A percentile compares a stretch with the other conserved stretches of the same genome.
phyloP scores from a whole-genome alignment of 345 rosid species.

The Citrus maxima region DNA sequence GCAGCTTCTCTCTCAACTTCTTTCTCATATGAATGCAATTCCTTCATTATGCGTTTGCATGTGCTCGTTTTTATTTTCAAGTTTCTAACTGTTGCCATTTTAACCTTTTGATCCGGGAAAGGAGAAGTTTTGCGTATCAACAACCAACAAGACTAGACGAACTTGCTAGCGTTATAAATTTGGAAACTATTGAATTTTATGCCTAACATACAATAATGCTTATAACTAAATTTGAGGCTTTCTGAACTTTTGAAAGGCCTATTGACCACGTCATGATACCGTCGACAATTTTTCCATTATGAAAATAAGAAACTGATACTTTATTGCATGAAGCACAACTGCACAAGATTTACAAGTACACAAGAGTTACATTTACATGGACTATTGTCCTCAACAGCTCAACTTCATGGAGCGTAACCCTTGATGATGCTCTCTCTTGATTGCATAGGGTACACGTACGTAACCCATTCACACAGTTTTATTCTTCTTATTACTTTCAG shows the following conservation, averaged over 20 bases:
- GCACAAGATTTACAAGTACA: neutral
- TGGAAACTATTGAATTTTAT: too few species aligned
- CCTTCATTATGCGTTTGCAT: constrained; percentile 80
- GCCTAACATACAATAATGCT: too few species aligned
- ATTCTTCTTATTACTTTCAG: neutral
- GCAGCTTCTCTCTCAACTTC: constrained; percentile 93
- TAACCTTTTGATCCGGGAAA: neutral
- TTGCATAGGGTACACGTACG: neutral
- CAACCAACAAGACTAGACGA: too few species aligned
- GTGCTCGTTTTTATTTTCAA: constrained; percentile 75
- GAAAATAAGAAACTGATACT: neutral
- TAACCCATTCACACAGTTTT: neutral
- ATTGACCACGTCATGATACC: too few species aligned
- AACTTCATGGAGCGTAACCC: neutral
- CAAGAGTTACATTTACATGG: neutral
- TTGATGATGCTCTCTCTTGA: neutral
- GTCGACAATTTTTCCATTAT: neutral
- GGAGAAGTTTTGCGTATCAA: too few species aligned
- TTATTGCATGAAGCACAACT: neutral
- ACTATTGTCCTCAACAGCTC: neutral
- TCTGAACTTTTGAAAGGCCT: too few species aligned
- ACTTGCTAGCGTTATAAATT: too few species aligned
- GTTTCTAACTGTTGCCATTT: constrained; percentile 65
- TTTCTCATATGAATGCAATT: constrained; percentile 84
- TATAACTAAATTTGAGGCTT: too few species aligned